Conservation (phyloP, 2,329 filamentous ascomycete species). For the Cladosporium phlei region DNA sequence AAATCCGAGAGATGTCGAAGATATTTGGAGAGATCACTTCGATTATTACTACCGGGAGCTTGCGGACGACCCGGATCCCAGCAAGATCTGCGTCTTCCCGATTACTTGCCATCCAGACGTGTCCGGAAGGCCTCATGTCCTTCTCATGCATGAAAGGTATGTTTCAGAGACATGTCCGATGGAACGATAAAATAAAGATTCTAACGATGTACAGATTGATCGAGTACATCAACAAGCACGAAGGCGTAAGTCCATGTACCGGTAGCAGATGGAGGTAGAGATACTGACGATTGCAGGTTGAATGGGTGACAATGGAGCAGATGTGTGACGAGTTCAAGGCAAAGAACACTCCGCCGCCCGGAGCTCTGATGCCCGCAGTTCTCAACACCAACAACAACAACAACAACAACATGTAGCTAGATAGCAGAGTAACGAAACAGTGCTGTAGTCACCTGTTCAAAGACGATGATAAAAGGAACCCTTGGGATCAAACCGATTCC, state of each 20-base stretch:
- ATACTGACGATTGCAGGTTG: background rate
- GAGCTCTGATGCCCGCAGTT: conserved; percentile 55
- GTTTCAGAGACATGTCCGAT: too few relatives aligned
- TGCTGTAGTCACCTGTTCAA: too few relatives aligned
- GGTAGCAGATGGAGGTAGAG: background rate
- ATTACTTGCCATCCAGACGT: conserved; percentile 68
- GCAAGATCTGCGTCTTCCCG: conserved; percentile 52
- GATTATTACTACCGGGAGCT: conserved; percentile 71
- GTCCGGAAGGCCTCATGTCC: conserved; percentile 62
- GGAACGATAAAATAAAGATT: too few relatives aligned
- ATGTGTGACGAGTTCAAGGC: conserved; percentile 68
- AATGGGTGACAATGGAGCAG: conserved; percentile 59
- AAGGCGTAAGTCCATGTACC: conserved; percentile 42
- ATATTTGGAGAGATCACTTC: conserved; percentile 62
- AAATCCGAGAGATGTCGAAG: conserved; percentile 52
- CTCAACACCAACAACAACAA: conserved; percentile 10
- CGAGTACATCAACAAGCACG: conserved; percentile 62
- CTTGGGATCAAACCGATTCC: too few relatives aligned
- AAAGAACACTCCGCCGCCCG: conserved; percentile 51
- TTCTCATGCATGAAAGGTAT: conserved; percentile 66
- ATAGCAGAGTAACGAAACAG: too few relatives aligned
- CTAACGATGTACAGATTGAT: conserved; percentile 47
- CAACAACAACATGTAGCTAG: background rate
- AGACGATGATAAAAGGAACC: too few relatives aligned
- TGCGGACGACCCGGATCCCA: conserved; percentile 54